Base-by-base conservation (phyloP, 75 land plant species). In the Pinus taeda region DNA sequence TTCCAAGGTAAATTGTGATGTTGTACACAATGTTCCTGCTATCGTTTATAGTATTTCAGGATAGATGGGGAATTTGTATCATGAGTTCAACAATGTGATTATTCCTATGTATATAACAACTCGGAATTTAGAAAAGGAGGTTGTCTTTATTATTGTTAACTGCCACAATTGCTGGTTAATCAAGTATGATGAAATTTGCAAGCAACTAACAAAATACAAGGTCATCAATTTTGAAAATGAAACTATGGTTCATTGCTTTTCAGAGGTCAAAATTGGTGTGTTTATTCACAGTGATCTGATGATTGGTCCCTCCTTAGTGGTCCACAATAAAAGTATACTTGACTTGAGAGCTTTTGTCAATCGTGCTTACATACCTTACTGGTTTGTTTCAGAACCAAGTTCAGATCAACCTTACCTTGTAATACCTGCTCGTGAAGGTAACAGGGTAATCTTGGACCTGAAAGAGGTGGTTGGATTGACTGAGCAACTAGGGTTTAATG, bases 41-140 rank as follows among this genome's bases (percentile, higher is more conserved):
- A 70, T 86, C 2, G 70, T 86, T 6, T 86, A 84, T 79, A 79
- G 77, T 57, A 84, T 86, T 20, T 79, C 79, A 15, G 88, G 88
- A 26, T 86, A 86, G 79, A 86, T 86, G 12, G 88, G 88, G 21
- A 86, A 86, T 37, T 29, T 77, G n/a, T 86, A 76, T 73, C 88
- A 86, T 56, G 88, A 86, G 76, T 84, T 86, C 62, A 73, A 84
- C 60, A 86, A 86, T 57, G 88, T 86, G 15, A 76, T 86, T 13
- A 79, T 86, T 65, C 88, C 88, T 6, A 79, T 86, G 15, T 86
- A 72, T 57, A 76, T 86, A 59, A 76, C 88, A 30, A 80, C 82
- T 11, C 88, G 76, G 26, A 86, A 84, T 59, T 79, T 86, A 53
- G 24, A 69, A 9, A 62, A 81, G 3, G 81, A 84, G 60, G 81